Conservation (phyloP, 2,329 filamentous ascomycete species). For the Bertia moriformis region DNA sequence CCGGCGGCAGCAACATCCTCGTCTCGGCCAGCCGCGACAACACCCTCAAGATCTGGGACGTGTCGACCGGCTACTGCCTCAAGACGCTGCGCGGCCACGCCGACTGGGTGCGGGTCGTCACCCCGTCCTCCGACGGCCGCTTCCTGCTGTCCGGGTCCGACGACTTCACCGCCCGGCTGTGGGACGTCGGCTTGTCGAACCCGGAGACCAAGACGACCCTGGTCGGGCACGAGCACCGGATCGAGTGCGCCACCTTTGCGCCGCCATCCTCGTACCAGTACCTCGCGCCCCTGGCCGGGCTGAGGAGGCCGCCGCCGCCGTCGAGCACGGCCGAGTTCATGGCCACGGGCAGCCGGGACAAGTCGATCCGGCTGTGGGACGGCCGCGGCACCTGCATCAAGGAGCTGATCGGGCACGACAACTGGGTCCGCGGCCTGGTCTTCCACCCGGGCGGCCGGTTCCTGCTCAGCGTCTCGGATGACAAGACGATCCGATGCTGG, state of each 20-base stretch:
- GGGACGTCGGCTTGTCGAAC: constrained; percentile 44
- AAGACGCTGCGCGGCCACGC: constrained; percentile 54
- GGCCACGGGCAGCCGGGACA: constrained; percentile 55
- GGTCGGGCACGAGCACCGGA: constrained; percentile 52
- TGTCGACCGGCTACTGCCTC: constrained; percentile 61
- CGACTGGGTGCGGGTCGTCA: constrained; percentile 57
- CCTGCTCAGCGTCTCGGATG: constrained; percentile 50
- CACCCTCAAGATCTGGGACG: constrained; percentile 57
- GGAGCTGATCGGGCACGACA: constrained; percentile 55
- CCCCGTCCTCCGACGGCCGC: constrained; percentile 52
- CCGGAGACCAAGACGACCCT: constrained; percentile 49
- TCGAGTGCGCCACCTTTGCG: constrained; percentile 57
- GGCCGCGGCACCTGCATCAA: constrained; percentile 52
- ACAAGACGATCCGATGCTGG: constrained; percentile 62
- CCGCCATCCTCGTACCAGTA: constrained; percentile 47
- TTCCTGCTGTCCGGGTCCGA: constrained; percentile 53
- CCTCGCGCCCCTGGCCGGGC: constrained; percentile 44
- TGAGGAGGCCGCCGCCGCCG: constrained; percentile 51
- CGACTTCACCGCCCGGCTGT: constrained; percentile 54
- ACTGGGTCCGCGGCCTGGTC: constrained; percentile 53
- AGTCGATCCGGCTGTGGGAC: constrained; percentile 59
- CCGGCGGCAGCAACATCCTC: constrained; percentile 50
- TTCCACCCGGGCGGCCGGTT: constrained; percentile 64
- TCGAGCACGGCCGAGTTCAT: constrained; percentile 54
- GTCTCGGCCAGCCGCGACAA: constrained; percentile 58